These are phyloP conservation scores for Truncatella angustata DNA, from an alignment of 2,329 filamentous ascomycete genomes.

Conservation along the genomic window DNA sequence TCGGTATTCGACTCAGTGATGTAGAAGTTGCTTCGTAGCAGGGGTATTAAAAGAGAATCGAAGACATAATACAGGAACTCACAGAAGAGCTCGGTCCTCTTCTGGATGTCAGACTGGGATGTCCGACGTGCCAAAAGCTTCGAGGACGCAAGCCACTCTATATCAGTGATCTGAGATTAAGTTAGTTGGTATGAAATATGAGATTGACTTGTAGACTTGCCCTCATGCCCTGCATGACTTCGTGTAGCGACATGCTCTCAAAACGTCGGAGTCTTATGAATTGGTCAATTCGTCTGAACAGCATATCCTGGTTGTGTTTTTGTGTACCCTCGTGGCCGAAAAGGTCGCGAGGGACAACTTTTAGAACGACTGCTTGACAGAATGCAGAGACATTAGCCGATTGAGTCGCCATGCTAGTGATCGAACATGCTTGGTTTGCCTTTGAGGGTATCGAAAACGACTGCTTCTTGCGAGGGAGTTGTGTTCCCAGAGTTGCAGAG, in stretches of 20 bases:
- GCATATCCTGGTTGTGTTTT: constrained; percentile 55
- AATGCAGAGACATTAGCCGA: constrained; percentile 75
- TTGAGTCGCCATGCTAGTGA: constrained; percentile 69
- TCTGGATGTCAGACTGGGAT: constrained; percentile 68
- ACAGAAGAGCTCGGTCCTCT: constrained; percentile 74
- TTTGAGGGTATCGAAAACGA: constrained; percentile 14
- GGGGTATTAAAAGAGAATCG: constrained; percentile 84
- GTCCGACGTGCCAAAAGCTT: constrained; percentile 50
- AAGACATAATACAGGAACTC: constrained; percentile 93
- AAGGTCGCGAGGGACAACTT: constrained; percentile 71
- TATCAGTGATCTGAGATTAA: constrained; percentile 56
- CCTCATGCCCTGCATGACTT: constrained; percentile 73
- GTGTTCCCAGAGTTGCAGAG: constrained; percentile 4
- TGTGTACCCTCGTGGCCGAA: constrained; percentile 63
- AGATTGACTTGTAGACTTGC: constrained; percentile 38
- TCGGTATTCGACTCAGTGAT: constrained; percentile 86
- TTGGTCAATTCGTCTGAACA: constrained; percentile 69
- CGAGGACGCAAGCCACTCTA: constrained; percentile 71
- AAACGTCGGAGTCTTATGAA: constrained; percentile 79
- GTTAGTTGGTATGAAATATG: constrained; percentile 13
- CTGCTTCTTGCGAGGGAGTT: constrained; percentile 18
- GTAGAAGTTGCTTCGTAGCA: constrained; percentile 86
- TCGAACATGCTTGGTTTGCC: constrained; percentile 42
- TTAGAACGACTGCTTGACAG: constrained; percentile 72
- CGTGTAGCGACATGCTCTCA: constrained; percentile 77